phyloP scores from a whole-genome alignment of 2,329 filamentous ascomycete genomes.

The Epichloe typhina region DNA sequence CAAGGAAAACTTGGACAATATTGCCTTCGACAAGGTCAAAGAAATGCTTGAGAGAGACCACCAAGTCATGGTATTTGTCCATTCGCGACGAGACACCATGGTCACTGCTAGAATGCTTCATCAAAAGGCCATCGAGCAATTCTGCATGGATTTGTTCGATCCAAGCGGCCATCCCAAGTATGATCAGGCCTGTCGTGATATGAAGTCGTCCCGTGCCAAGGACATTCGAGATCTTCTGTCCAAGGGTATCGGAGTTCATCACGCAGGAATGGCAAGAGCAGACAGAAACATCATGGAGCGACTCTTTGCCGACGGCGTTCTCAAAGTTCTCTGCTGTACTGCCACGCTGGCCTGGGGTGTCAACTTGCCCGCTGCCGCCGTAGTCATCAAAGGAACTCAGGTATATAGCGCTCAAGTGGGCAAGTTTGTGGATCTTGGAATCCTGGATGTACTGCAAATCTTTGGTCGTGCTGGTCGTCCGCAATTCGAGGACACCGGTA shows the following conservation, averaged over 20 bases:
- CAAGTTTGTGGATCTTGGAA: slow-evolving; percentile 92
- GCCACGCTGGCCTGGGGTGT: slow-evolving; percentile 98
- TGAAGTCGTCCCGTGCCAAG: slow-evolving; percentile 72
- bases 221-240: slow-evolving; percentile 81
- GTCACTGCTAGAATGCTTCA: slow-evolving; percentile 74
- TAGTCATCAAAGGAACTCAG: slow-evolving; percentile 96
- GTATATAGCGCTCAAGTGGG: slow-evolving; percentile 93
- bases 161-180: slow-evolving; percentile 67
- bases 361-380: slow-evolving; percentile 90
- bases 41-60: slow-evolving; percentile 89
- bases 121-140: slow-evolving; percentile 73
- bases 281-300: slow-evolving; percentile 94
- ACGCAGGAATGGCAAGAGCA: slow-evolving; percentile 89
- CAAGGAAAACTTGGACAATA: slow-evolving; percentile 75
- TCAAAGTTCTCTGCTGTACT: slow-evolving; percentile 96
- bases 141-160: slow-evolving; percentile 71
- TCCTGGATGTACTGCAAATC: slow-evolving; percentile 92
- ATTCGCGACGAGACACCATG: slow-evolving; percentile 88
- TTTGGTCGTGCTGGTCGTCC: slow-evolving; percentile 96
- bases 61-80: slow-evolving; percentile 98
- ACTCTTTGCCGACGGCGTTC: slow-evolving; percentile 79
- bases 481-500: slow-evolving; percentile 94
- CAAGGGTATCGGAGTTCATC: slow-evolving; percentile 88
- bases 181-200: slow-evolving; percentile 65
- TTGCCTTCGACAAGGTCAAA: slow-evolving; percentile 86